A percentile compares a stretch with the other conserved stretches of the same genome.
These are phyloP conservation scores for Cyclotella sp. DNA, from an alignment of 108 stramenopile species.

Conservation along the genomic window DNA sequence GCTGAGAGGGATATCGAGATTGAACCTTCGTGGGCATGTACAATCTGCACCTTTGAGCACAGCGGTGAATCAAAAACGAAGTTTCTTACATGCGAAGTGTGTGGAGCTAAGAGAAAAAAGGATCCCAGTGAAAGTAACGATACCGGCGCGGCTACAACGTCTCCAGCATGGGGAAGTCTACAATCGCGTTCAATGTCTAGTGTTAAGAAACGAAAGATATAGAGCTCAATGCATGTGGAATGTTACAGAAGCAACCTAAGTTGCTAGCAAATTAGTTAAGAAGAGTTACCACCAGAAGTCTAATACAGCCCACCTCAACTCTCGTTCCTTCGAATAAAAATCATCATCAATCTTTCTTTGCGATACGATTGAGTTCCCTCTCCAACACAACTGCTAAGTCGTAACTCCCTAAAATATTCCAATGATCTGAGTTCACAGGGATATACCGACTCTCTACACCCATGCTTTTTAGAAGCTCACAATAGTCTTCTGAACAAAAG, in stretches of 20 bases:
- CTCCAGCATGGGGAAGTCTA: neutral
- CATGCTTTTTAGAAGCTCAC: conserved; percentile 22
- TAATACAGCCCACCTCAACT: too few species aligned
- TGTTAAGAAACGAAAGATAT: neutral
- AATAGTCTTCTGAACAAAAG: conserved; percentile 59
- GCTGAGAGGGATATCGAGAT: neutral
- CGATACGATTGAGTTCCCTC: conserved; percentile 41
- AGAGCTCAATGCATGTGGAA: neutral
- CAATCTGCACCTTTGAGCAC: conserved; percentile 31
- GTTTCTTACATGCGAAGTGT: conserved; percentile 45
- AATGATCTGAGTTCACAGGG: conserved; percentile 61
- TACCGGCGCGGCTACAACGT: neutral
- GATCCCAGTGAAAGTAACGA: neutral
- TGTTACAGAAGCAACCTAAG: too few species aligned
- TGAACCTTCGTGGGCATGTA: conserved; percentile 26
- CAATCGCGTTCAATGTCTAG: neutral
- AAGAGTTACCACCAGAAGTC: too few species aligned
- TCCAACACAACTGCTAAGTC: conserved; percentile 44
- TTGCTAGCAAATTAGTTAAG: too few species aligned
- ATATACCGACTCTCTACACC: conserved; percentile 44
- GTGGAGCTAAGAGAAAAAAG: conserved; percentile 17
- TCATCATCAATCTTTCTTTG: neutral
- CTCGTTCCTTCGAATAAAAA: neutral
- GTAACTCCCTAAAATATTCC: conserved; percentile 59
- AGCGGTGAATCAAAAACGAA: conserved; percentile 11